These are phyloP conservation scores for Yarrowia sp. DNA, from an alignment of 805 yeast genomes.

Conservation along the genomic window DNA sequence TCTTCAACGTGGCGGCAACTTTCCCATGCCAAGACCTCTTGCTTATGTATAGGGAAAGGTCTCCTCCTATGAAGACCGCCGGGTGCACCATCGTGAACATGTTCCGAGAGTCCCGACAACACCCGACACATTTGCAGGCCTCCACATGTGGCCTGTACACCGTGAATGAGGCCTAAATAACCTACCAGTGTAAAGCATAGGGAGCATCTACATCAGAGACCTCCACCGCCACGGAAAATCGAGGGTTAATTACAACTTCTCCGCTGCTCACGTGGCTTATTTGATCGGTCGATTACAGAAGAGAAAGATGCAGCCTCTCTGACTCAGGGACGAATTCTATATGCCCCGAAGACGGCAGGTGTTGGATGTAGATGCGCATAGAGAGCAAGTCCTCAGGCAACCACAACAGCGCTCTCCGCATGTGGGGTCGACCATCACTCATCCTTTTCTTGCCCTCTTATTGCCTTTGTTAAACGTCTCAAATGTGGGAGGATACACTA, in stretches of 20 bases:
- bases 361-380: not conserved
- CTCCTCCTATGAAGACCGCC: not conserved
- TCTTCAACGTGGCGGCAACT: slow-evolving; percentile 14
- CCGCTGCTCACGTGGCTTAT: slow-evolving; percentile 26
- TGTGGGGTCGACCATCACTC: not conserved
- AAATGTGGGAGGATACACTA: slow-evolving; percentile 10
- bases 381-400: not conserved
- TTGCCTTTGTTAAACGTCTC: slow-evolving; percentile 29
- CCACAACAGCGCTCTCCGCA: not conserved
- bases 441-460: slow-evolving; percentile 2
- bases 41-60: not conserved
- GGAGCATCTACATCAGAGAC: too few species aligned
- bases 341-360: slow-evolving; percentile 4
- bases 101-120: slow-evolving; percentile 14
- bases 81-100: not conserved
- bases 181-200: too few species aligned
- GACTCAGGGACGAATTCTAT: slow-evolving; percentile 34
- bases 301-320: slow-evolving; percentile 25
- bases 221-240: too few species aligned
- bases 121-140: slow-evolving; percentile 23
- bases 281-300: slow-evolving; percentile 3
- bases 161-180: too few species aligned
- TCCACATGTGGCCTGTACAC: slow-evolving; percentile 1
- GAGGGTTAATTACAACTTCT: not conserved
- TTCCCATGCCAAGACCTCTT: slow-evolving; percentile 11